Percentiles rank a stretch among this genome's conserved stretches.
phyloP scores from a whole-genome alignment of 2,329 filamentous ascomycete genomes.

The Drechslera avenae region DNA sequence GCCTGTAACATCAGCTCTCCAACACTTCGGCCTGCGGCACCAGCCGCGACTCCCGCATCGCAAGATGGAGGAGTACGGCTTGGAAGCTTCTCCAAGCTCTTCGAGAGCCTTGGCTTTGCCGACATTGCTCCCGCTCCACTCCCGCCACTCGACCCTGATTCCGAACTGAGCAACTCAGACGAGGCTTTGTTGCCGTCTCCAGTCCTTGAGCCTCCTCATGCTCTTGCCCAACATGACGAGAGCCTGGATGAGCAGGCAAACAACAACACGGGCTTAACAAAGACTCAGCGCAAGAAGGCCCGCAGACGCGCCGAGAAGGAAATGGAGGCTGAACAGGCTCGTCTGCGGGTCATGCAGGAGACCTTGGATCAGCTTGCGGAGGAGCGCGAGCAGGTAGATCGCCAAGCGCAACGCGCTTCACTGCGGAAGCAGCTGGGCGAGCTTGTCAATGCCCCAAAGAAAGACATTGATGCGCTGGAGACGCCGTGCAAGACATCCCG shows the following conservation, averaged over 20 bases:
- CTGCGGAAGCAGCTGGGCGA: slow-evolving; percentile 2
- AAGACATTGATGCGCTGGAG: neutral
- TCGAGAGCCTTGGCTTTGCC: slow-evolving; percentile 50
- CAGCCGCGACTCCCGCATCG: slow-evolving; percentile 6
- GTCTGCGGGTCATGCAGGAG: slow-evolving; percentile 15
- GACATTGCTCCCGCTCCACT: slow-evolving; percentile 23
- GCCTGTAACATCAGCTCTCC: slow-evolving; percentile 29
- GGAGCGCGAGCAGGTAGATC: slow-evolving; percentile 10
- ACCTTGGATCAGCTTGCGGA: slow-evolving; percentile 10
- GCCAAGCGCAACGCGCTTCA: neutral
- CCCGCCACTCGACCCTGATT: slow-evolving; percentile 30
- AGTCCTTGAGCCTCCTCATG: slow-evolving; percentile 1
- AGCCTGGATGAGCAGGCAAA: slow-evolving; percentile 1
- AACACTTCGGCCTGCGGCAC: slow-evolving; percentile 16
- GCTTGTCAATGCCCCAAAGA: neutral
- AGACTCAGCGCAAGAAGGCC: slow-evolving; percentile 35
- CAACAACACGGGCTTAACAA: slow-evolving; percentile 19
- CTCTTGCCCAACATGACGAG: neutral
- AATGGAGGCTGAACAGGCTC: slow-evolving; percentile 15
- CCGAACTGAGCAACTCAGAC: slow-evolving; percentile 51
- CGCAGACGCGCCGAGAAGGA: slow-evolving; percentile 34
- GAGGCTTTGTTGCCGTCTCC: slow-evolving; percentile 44
- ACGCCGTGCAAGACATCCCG: slow-evolving; percentile 10
- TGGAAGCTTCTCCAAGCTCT: slow-evolving; percentile 56
- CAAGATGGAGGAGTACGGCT: slow-evolving; percentile 35